Conservation (phyloP, 352 stramenopile genomes). For the Elongisporangium senticosum region DNA sequence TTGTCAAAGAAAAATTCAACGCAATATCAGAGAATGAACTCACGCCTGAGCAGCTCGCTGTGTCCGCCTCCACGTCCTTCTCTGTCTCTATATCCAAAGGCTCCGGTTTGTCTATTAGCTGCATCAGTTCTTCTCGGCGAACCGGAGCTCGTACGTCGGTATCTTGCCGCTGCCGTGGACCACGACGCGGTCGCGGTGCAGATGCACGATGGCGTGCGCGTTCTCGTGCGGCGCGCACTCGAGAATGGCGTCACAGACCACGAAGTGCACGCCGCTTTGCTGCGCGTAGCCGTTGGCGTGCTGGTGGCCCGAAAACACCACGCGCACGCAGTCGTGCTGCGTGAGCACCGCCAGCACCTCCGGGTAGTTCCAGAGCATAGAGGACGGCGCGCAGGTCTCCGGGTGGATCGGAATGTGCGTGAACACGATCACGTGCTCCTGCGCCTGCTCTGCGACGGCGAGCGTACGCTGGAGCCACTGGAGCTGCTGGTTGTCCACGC, state of each 20-base stretch:
- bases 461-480: constrained; percentile 46
- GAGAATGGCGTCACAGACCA: constrained; percentile 63
- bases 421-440: constrained; percentile 66
- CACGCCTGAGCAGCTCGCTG: not conserved
- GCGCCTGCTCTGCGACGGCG: constrained; percentile 10
- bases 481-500: constrained; percentile 52
- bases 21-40: constrained; percentile 17
- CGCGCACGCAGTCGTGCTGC: constrained; percentile 39
- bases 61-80: not conserved
- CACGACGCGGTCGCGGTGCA: constrained; percentile 45
- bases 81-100: constrained; percentile 3
- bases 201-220: constrained; percentile 54
- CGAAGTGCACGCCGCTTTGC: constrained; percentile 50
- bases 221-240: constrained; percentile 56
- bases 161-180: constrained; percentile 60
- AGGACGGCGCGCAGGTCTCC: constrained; percentile 23
- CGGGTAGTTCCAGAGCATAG: constrained; percentile 78
- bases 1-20: constrained; percentile 3
- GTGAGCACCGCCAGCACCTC: constrained; percentile 44
- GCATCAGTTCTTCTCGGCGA: constrained; percentile 10
- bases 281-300: constrained; percentile 54
- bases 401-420: constrained; percentile 67
- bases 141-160: constrained; percentile 43
- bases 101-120: not conserved
- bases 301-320: constrained; percentile 67